phyloP scores from a whole-genome alignment of 305 asterid species.

The Striga hermonthica region DNA sequence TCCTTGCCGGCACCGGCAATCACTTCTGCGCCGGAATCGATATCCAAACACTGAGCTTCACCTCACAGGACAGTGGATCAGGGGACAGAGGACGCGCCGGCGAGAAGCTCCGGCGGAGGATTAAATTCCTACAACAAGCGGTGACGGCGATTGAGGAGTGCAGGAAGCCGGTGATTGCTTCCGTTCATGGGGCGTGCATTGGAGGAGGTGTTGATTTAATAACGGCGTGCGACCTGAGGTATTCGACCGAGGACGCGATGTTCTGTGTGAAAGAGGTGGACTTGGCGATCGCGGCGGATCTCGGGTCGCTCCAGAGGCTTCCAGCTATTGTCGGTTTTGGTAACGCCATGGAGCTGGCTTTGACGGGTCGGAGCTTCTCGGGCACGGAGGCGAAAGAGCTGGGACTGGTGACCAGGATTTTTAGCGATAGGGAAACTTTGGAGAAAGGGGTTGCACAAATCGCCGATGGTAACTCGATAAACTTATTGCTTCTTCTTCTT shows the following conservation, averaged over 20 bases:
- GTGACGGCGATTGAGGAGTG: slow-evolving; percentile 73
- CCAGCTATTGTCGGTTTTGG: slow-evolving; percentile 82
- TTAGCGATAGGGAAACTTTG: slow-evolving; percentile 49
- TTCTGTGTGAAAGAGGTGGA: slow-evolving; percentile 88
- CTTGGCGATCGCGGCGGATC: slow-evolving; percentile 66
- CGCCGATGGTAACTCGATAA: slow-evolving; percentile 56
- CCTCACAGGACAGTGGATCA: background rate
- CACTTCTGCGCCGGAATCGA: slow-evolving; percentile 93
- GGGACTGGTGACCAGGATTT: slow-evolving; percentile 62
- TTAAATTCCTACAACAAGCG: slow-evolving; percentile 62
- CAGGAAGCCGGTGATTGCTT: slow-evolving; percentile 83
- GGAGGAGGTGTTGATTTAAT: slow-evolving; percentile 81
- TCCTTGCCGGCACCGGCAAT: slow-evolving; percentile 65
- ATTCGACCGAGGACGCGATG: slow-evolving; percentile 47
- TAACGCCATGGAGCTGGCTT: slow-evolving; percentile 80
- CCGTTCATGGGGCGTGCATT: slow-evolving; percentile 79
- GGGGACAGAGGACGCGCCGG: slow-evolving; percentile 51
- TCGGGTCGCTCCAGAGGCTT: slow-evolving; percentile 92
- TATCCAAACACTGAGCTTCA: slow-evolving; percentile 39
- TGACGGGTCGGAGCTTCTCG: slow-evolving; percentile 71
- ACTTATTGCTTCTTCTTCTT: background rate
- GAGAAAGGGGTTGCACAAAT: slow-evolving; percentile 52
- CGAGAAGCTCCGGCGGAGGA: slow-evolving; percentile 60
- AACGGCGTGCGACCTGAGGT: slow-evolving; percentile 83
- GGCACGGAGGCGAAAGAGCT: slow-evolving; percentile 77